phyloP scores from a whole-genome alignment of 306 rosid genomes.

The Castanopsis chinensis region DNA sequence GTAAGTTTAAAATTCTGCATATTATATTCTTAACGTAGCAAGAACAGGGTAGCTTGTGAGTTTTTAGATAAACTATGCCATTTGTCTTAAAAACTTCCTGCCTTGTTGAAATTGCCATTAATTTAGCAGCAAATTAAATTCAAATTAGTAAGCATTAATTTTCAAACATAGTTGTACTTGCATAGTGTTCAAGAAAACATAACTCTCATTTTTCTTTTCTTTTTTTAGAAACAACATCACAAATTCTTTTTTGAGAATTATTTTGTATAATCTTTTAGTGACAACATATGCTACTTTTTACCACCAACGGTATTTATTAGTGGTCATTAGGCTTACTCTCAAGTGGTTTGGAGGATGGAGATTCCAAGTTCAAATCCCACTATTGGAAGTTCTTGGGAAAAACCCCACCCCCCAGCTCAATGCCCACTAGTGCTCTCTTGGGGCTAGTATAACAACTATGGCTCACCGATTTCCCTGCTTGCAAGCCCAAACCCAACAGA shows the following conservation, averaged over 20 bases:
- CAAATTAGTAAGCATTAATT: neutral
- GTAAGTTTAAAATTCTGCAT: conserved; percentile 43
- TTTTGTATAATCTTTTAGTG: neutral
- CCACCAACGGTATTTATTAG: too few species aligned
- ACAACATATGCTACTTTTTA: neutral
- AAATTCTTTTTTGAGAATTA: neutral
- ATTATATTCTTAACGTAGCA: neutral
- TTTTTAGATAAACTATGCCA: neutral
- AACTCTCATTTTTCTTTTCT: neutral
- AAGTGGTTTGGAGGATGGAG: too few species aligned
- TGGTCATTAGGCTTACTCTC: too few species aligned
- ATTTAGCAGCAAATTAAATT: neutral
- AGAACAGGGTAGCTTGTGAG: neutral
- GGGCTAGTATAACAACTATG: too few species aligned
- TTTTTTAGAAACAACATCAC: neutral
- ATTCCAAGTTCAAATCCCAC: too few species aligned
- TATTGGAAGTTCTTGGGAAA: too few species aligned
- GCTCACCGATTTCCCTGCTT: too few species aligned
- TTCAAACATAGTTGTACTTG: neutral
- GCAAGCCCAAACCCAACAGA: too few species aligned
- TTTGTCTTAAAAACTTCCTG: neutral
- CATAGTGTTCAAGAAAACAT: neutral
- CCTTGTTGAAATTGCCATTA: neutral
- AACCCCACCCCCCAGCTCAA: too few species aligned
- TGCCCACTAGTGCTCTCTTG: too few species aligned